Evolutionary conservation across 2,329 filamentous ascomycete species (phyloP), one percentile per base, ranked within the genome.

Genomic region (Sclerotiophoma versabilis): DNA sequence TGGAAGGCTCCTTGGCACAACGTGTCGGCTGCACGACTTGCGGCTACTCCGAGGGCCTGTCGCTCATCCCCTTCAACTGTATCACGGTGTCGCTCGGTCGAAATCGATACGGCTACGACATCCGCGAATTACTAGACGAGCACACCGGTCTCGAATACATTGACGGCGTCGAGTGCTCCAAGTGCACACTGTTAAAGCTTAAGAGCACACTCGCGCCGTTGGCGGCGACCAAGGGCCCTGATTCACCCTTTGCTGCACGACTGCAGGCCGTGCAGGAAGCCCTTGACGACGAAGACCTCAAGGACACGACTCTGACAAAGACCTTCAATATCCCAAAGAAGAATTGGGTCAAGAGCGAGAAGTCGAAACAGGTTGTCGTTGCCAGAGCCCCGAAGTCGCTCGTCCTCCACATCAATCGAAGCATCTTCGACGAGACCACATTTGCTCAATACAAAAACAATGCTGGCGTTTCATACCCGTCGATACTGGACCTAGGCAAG

Each of bases 51-150:
- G 92, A 96, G 65, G 93, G 93, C 1, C 81, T 97, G 12, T 92
- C 90, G 1, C 85, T 98, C 77, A 96, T 92, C 17, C 92, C 92
- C 0, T 98, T 98, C 80, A 97, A 95, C 70, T 97, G 92, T 68
- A 79, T 98, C 39, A 97, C 93, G 0, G 84, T 98, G 0, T 92
- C 89, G 29, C 84, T 98, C 1, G 91, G 90, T 1, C 77, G 82
- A 5, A 81, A 83, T 41, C 82, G 81, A 59, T 53, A 47, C 20
- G 79, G 83, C 15, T 91, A 93, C 67, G 84, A 92, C 57, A 77
- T 98, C 0, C 86, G 87, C 52, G 88, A 95, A 54, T 88, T 92
- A 49, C 77, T 99, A 17, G 89, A 96, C 69, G 87, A 92, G 19
- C 96, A 93, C 71, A 95, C 91, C 23, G 84, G 87, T 11, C 81